phyloP scores from a whole-genome alignment of 352 stramenopile species.

The Blastocystis sp. region DNA sequence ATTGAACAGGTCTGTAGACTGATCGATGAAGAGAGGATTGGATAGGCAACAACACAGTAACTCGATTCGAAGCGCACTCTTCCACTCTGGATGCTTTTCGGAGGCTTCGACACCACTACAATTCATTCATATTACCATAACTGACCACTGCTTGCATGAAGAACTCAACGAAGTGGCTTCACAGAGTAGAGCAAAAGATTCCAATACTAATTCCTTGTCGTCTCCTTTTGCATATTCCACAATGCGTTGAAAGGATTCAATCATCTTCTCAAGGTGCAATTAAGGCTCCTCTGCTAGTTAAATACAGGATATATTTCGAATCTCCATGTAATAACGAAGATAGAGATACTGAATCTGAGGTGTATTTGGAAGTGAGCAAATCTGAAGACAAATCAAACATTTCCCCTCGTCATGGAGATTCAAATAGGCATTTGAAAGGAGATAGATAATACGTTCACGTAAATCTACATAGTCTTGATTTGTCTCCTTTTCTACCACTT shows the following conservation, averaged over 20 bases:
- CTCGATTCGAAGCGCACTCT: not conserved
- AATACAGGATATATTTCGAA: slow-evolving; percentile 10
- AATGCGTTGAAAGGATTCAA: not conserved
- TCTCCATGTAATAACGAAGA: slow-evolving; percentile 17
- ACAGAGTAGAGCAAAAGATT: slow-evolving; percentile 7
- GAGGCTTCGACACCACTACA: not conserved
- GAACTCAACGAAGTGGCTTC: slow-evolving; percentile 1
- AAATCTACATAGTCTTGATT: not conserved
- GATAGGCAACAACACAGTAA: slow-evolving; percentile 13
- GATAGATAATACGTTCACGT: slow-evolving; percentile 17
- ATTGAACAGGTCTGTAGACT: not conserved
- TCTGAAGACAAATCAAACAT: slow-evolving; percentile 40
- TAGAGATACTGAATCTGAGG: slow-evolving; percentile 50
- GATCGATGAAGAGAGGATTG: not conserved
- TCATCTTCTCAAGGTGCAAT: slow-evolving; percentile 1
- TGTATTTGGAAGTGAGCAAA: slow-evolving; percentile 12
- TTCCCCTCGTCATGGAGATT: slow-evolving; percentile 6
- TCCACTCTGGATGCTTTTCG: slow-evolving; percentile 32
- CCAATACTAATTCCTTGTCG: not conserved
- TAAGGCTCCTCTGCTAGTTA: slow-evolving; percentile 2
- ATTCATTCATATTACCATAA: not conserved
- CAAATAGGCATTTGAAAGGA: slow-evolving; percentile 22
- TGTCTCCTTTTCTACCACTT: slow-evolving; percentile 30
- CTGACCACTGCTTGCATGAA: not conserved
- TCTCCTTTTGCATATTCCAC: not conserved